phyloP scores from a whole-genome alignment of 768 basidiomycete species.

The Mycena galericulata region DNA sequence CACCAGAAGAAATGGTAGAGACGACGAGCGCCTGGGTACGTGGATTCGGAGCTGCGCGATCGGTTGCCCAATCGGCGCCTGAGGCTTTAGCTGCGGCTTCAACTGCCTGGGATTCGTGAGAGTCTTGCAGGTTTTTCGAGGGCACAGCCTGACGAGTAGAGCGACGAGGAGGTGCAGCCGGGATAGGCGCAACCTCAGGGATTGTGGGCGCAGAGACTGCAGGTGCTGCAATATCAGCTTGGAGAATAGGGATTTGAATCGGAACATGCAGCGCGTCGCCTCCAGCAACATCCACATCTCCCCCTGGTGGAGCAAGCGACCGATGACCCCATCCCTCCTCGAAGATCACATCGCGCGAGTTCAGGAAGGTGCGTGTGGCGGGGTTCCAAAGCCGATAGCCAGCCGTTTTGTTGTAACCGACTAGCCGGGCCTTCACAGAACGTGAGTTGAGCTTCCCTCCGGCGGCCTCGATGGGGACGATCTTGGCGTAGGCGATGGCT shows the following conservation, averaged over 20 bases:
- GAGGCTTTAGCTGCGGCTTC: neutral
- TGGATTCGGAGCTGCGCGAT: neutral
- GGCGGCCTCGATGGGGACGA: too few species aligned
- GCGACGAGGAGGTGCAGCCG: neutral
- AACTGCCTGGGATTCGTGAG: neutral
- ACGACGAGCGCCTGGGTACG: neutral
- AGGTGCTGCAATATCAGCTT: neutral
- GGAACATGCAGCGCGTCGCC: neutral
- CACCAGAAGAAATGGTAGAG: neutral
- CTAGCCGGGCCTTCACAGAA: constrained; percentile 33
- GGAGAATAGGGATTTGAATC: neutral
- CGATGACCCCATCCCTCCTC: constrained; percentile 37
- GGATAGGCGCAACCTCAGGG: neutral
- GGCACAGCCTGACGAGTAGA: neutral
- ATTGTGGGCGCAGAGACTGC: neutral
- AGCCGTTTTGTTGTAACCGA: constrained; percentile 37
- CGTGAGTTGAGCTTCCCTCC: too few species aligned
- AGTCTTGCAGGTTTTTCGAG: neutral
- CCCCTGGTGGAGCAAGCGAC: too few species aligned
- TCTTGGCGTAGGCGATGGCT: too few species aligned
- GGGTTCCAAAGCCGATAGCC: constrained; percentile 37
- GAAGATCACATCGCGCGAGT: constrained; percentile 38
- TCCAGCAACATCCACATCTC: neutral
- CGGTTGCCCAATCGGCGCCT: constrained; percentile 1
- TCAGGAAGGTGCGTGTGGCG: constrained; percentile 25